Conservation (phyloP, 2,329 filamentous ascomycete species). For the Penicillium aurantiogriseum region DNA sequence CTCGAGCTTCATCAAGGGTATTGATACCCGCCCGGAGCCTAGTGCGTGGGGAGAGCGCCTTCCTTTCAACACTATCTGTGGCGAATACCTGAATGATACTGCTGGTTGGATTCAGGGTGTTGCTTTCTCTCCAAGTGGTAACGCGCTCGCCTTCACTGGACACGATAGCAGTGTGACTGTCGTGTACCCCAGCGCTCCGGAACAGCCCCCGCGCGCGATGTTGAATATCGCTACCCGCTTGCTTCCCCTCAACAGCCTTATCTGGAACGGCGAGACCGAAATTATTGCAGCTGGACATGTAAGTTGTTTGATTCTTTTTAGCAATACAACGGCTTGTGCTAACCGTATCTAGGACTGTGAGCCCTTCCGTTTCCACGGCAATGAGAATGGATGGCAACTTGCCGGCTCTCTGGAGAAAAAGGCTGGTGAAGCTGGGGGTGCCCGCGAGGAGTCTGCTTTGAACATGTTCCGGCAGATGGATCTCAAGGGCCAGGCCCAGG, state of each 20-base stretch:
- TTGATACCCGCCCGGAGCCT: constrained; percentile 80
- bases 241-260: constrained; percentile 84
- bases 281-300: constrained; percentile 93
- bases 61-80: constrained; percentile 97
- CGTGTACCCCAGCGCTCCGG: constrained; percentile 87
- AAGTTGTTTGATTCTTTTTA: constrained; percentile 30
- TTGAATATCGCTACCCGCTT: constrained; percentile 86
- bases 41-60: constrained; percentile 91
- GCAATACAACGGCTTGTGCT: not conserved
- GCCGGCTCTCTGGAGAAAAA: constrained; percentile 77
- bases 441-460: constrained; percentile 83
- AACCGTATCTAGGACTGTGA: constrained; percentile 60
- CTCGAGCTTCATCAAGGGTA: constrained; percentile 92
- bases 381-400: constrained; percentile 77
- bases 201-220: constrained; percentile 86
- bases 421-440: constrained; percentile 56
- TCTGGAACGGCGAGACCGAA: constrained; percentile 89
- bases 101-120: constrained; percentile 96
- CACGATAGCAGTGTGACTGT: constrained; percentile 97
- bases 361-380: constrained; percentile 83
- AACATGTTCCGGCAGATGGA: constrained; percentile 99
- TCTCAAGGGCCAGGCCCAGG: constrained; percentile 85
- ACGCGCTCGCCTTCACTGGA: constrained; percentile 89
- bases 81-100: constrained; percentile 92
- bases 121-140: constrained; percentile 85